Base-by-base conservation (phyloP, 345 rosid species). In the Crucihimalaya himalaica region DNA sequence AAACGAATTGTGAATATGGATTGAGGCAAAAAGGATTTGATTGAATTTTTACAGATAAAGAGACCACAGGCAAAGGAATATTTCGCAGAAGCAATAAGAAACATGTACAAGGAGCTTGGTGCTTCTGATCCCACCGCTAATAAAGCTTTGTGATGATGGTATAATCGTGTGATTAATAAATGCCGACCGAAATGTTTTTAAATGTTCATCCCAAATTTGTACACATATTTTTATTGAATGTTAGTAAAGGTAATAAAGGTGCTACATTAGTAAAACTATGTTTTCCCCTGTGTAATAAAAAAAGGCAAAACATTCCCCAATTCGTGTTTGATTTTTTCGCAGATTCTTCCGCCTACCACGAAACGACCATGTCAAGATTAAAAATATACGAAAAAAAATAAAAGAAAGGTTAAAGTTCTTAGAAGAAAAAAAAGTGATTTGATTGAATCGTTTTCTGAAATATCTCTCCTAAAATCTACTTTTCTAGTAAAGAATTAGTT, bases 41-140 rank as follows among this genome's bases (percentile, higher is more conserved):
- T 23, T 11, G 42, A 42, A 5, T 64, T n/a, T 35, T 35, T 60
- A 61, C 71, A 95, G 99, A 69, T 95, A 20, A 95, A 92, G 88
- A 95, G 99, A 83, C 86, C 98, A 76, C 97, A 90, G 72, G 98
- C 98, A 6, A 92, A 84, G 82, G 93, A 87, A 58, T 92, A 90
- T 74, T 95, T 86, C 57, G 81, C 79, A 68, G 78, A 84, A 56
- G 91, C 84, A 12, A 95, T 95, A 80, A 56, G 84, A 16, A 71
- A 81, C 72, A 89, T 95, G 99, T 95, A 90, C 48, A 82, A 83
- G 12, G 88, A 85, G 74, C 88, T 95, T 52, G 81, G 85, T 47
- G 53, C 81, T 5, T 78, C 83, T 5, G 97, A 88, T 70, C 87
- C 87, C 32, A 74, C 86, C 8, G 77, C 79, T 18, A 69, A 70